phyloP scores from a whole-genome alignment of 1,139 yeast genomes.

The Geotrichum klebahnii region DNA sequence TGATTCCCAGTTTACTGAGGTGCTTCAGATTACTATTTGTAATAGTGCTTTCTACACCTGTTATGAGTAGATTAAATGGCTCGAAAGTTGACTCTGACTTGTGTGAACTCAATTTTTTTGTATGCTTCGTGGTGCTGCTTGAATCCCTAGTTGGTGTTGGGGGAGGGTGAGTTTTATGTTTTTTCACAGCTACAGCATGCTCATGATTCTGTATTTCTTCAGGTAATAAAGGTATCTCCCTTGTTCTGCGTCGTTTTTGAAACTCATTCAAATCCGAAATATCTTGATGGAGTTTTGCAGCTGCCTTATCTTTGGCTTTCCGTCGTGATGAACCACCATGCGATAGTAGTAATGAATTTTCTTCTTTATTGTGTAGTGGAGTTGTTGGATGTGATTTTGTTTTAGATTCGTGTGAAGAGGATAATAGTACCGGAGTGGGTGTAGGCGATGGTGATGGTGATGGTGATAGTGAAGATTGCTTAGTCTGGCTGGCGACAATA shows the following conservation, averaged over 20 bases:
- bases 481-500: neutral
- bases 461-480: neutral
- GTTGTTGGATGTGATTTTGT: neutral
- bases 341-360: neutral
- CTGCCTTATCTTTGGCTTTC: constrained; percentile 65
- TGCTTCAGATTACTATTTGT: constrained; percentile 39
- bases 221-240: constrained; percentile 21
- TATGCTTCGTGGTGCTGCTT: neutral
- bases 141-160: neutral
- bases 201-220: constrained; percentile 6
- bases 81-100: neutral
- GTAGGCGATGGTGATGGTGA: neutral
- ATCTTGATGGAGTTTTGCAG: constrained; percentile 59
- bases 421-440: neutral
- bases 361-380: neutral
- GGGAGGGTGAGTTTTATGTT: neutral
- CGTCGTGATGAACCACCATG: constrained; percentile 29
- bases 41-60: neutral
- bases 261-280: constrained; percentile 64
- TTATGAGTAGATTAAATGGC: neutral
- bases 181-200: too few relatives aligned
- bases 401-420: neutral
- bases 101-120: neutral
- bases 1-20: constrained; percentile 31
- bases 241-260: constrained; percentile 41